Conservation (phyloP, 129 eudicot species). For the Pittosporum tobira region DNA sequence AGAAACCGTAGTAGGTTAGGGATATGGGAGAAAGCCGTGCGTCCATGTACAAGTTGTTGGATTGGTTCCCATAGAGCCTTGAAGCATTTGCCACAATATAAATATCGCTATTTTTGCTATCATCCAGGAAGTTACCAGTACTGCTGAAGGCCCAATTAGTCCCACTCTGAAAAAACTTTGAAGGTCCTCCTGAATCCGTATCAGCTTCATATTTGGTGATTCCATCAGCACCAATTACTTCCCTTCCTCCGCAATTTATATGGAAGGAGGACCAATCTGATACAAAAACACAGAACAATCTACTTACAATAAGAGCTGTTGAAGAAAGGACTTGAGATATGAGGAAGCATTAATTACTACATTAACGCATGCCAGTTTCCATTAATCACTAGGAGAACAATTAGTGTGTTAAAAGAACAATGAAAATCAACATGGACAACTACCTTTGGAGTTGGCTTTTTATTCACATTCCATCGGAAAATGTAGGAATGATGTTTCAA, state of each 20-base stretch:
- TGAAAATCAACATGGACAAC: not conserved
- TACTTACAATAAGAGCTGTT: not conserved
- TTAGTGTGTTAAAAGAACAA: no score
- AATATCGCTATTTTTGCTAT: conserved; percentile 9
- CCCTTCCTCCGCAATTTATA: conserved; percentile 46
- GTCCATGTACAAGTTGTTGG: conserved; percentile 27
- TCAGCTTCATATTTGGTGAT: conserved; percentile 25
- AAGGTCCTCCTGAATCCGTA: conserved; percentile 8
- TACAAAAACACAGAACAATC: not conserved
- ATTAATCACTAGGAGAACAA: not conserved
- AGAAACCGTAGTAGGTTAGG: conserved; percentile 60
- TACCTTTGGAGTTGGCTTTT: not conserved
- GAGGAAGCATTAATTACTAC: no score
- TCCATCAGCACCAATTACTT: conserved; percentile 1
- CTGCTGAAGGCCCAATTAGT: conserved; percentile 63
- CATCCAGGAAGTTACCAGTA: conserved; percentile 62
- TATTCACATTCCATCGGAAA: not conserved
- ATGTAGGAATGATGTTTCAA: not conserved
- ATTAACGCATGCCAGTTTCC: no score
- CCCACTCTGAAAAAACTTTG: conserved; percentile 15
- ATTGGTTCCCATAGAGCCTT: conserved; percentile 11
- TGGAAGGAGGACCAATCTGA: conserved; percentile 23
- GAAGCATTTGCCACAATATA: conserved; percentile 11
- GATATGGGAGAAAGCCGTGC: conserved; percentile 68
- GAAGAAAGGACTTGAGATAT: not conserved